phyloP scores from a whole-genome alignment of 768 basidiomycete genomes.

The Galerina sulciceps region DNA sequence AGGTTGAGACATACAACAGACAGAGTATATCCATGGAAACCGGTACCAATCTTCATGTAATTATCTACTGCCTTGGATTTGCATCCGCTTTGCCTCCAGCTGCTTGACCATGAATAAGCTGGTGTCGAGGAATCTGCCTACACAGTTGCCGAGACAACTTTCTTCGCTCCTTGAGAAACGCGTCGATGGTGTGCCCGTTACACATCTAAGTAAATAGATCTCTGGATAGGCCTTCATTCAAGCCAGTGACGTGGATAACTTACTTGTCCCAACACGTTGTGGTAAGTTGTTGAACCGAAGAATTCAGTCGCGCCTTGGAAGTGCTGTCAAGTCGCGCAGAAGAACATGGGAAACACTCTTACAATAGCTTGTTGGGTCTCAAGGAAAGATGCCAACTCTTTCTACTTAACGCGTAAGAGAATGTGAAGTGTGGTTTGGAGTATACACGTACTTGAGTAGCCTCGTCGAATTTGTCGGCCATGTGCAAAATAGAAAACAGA shows the following conservation, averaged over 20 bases:
- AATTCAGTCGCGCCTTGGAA: constrained; percentile 55
- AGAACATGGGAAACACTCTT: constrained; percentile 17
- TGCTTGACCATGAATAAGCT: constrained; percentile 81
- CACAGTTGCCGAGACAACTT: constrained; percentile 85
- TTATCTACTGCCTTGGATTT: constrained; percentile 19
- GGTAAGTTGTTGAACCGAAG: constrained; percentile 77
- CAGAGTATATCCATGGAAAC: constrained; percentile 19
- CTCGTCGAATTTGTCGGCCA: constrained; percentile 74
- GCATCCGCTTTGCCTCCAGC: constrained; percentile 49
- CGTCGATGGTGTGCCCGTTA: constrained; percentile 77
- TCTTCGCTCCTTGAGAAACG: constrained; percentile 82
- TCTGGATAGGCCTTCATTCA: constrained; percentile 1
- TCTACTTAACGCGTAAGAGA: constrained; percentile 46
- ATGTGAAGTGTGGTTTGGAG: not conserved
- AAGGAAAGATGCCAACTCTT: constrained; percentile 80
- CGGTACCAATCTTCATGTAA: constrained; percentile 16
- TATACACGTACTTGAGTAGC: constrained; percentile 64
- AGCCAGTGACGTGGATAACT: constrained; percentile 31
- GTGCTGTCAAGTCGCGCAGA: constrained; percentile 13
- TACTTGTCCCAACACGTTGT: constrained; percentile 94
- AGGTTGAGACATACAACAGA: constrained; percentile 25
- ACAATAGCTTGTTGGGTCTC: constrained; percentile 86
- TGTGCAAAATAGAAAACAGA: constrained; percentile 25
- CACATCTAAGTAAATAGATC: constrained; percentile 56
- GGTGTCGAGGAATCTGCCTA: constrained; percentile 89